These are phyloP conservation scores for Anthracocystis setariae DNA, from an alignment of 1,284 basidiomycete genomes.

Conservation along the genomic window DNA sequence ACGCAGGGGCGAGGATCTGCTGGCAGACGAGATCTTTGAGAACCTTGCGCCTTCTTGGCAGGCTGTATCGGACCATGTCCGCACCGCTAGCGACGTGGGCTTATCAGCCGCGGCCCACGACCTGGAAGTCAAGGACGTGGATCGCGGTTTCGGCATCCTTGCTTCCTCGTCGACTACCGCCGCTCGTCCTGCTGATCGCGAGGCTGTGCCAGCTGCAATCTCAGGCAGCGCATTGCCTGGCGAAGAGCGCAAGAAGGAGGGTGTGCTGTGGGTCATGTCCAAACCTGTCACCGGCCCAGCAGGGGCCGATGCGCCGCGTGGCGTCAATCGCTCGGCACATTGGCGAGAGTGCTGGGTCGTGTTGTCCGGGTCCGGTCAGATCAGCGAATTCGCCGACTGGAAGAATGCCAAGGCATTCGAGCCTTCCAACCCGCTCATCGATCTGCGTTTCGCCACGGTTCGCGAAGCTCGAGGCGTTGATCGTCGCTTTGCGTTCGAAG, in stretches of 20 bases:
- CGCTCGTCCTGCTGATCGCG: constrained; percentile 1
- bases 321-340: constrained; percentile 43
- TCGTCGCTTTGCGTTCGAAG: constrained; percentile 69
- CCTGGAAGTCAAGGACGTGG: not conserved
- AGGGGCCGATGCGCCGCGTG: constrained; percentile 52
- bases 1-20: constrained; percentile 12
- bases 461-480: constrained; percentile 60
- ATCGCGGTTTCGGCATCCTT: constrained; percentile 21
- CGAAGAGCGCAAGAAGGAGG: constrained; percentile 58
- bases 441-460: constrained; percentile 64
- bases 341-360: constrained; percentile 62
- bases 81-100: constrained; percentile 9
- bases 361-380: constrained; percentile 56
- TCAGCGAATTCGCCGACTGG: constrained; percentile 60
- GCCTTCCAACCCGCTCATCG: constrained; percentile 56
- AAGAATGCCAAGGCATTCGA: constrained; percentile 53
- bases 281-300: constrained; percentile 45
- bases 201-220: not conserved
- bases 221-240: constrained; percentile 1
- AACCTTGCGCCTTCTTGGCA: constrained; percentile 4
- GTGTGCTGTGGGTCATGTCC: constrained; percentile 56
- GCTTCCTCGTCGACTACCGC: constrained; percentile 4
- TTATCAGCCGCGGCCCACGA: constrained; percentile 7
- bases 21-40: not conserved
- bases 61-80: not conserved